phyloP scores from a whole-genome alignment of 2,329 filamentous ascomycete species.

The Ascocoryne sarcoides region DNA sequence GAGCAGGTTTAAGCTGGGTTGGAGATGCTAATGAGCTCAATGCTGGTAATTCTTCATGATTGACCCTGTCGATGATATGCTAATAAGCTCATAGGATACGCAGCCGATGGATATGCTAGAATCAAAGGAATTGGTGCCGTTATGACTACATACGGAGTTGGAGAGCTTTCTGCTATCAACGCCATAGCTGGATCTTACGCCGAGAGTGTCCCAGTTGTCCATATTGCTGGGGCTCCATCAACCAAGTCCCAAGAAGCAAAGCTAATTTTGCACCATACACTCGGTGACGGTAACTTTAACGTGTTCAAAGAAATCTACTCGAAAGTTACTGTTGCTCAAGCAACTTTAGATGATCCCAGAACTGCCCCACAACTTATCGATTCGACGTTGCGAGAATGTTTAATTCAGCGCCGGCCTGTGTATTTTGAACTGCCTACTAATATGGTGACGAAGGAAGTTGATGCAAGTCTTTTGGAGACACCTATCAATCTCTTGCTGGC shows the following conservation, averaged over 20 bases:
- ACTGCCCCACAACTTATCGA: conserved; percentile 72
- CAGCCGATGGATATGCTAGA: conserved; percentile 69
- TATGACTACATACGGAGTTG: conserved; percentile 67
- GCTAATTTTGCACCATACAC: conserved; percentile 53
- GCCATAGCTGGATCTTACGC: conserved; percentile 62
- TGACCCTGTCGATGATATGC: no score
- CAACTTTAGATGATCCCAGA: conserved; percentile 57
- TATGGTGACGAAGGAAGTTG: conserved; percentile 64
- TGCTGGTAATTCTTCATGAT: conserved; percentile 2
- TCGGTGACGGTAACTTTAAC: conserved; percentile 68
- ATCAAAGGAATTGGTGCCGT: conserved; percentile 60
- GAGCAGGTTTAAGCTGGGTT: conserved; percentile 46
- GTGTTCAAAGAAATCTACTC: conserved; percentile 71
- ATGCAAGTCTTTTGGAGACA: conserved; percentile 58
- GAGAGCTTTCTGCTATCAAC: conserved; percentile 60
- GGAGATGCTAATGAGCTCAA: conserved; percentile 11
- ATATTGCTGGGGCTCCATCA: conserved; percentile 46
- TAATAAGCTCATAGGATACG: conserved; percentile 49
- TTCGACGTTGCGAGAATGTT: conserved; percentile 63
- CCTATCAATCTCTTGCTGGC: conserved; percentile 55
- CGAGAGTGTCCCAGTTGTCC: conserved; percentile 59
- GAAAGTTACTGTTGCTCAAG: conserved; percentile 59
- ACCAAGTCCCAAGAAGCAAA: conserved; percentile 35
- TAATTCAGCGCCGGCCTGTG: conserved; percentile 62
- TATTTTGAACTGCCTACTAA: conserved; percentile 77